These are phyloP conservation scores for Yamadazyma blattariae DNA, from an alignment of 1,139 yeast species.

Conservation along the genomic window DNA sequence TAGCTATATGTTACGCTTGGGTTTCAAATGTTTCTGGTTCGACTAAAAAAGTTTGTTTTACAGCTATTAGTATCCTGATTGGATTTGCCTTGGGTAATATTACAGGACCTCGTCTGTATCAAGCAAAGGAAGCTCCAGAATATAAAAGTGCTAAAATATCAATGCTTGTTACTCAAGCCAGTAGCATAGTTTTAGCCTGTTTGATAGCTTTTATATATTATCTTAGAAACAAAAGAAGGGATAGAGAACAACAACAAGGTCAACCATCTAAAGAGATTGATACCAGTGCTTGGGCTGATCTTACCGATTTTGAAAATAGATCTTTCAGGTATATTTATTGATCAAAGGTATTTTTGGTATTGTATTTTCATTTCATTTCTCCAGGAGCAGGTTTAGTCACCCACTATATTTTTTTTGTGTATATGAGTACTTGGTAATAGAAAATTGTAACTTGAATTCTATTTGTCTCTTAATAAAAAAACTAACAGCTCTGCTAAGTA, in stretches of 20 bases:
- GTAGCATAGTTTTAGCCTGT: conserved; percentile 28
- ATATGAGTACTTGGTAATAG: too few species aligned
- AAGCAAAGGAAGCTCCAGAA: conserved; percentile 22
- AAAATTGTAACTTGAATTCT: too few species aligned
- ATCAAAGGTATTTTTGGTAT: too few species aligned
- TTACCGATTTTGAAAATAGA: conserved; percentile 34
- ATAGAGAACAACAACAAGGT: conserved; percentile 4
- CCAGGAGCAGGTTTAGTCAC: too few species aligned
- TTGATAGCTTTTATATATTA: conserved; percentile 22
- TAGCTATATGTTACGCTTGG: conserved; percentile 21
- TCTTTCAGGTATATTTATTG: conserved; percentile 29
- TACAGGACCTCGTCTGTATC: conserved; percentile 37
- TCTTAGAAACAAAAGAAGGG: conserved; percentile 21
- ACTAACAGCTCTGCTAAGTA: too few species aligned
- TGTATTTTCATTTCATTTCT: background rate
- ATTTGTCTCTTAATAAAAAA: too few species aligned
- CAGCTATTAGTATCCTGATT: conserved; percentile 21
- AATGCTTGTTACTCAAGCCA: conserved; percentile 28
- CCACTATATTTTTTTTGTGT: background rate
- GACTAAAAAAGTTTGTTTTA: conserved; percentile 22
- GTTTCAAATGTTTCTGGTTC: conserved; percentile 26
- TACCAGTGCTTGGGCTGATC: conserved; percentile 25
- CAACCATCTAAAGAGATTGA: conserved; percentile 11
- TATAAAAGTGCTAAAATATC: conserved; percentile 35
- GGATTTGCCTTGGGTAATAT: conserved; percentile 20